Evolutionary conservation across 768 basidiomycete genomes (phyloP).

Genomic region (Termitomyces sp.): DNA sequence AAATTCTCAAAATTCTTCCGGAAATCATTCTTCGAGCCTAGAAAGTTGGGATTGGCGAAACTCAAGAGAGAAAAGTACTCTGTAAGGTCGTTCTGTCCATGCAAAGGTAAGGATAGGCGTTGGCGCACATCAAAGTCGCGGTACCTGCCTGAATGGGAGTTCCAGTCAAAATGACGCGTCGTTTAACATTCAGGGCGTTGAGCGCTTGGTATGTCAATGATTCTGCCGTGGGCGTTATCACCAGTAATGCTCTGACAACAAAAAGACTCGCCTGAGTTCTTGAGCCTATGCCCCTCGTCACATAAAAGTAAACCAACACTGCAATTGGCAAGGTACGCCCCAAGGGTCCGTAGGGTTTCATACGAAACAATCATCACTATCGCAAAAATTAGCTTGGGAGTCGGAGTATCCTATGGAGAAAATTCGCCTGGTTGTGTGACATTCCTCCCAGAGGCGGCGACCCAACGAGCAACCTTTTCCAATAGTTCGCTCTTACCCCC

Average conservation of each 20-base stretch:
- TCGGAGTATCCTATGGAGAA: background rate
- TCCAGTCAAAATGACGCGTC: constrained; percentile 90
- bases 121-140: constrained; percentile 1
- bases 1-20: constrained; percentile 92
- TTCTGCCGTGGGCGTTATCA: constrained; percentile 38
- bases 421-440: constrained; percentile 82
- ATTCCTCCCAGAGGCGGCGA: constrained; percentile 80
- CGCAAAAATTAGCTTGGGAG: background rate
- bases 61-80: constrained; percentile 93
- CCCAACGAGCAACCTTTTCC: constrained; percentile 82
- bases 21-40: constrained; percentile 86
- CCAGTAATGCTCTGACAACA: background rate
- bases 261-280: constrained; percentile 74
- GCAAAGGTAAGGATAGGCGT: background rate
- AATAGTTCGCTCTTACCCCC: constrained; percentile 79
- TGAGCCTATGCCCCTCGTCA: constrained; percentile 95
- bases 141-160: constrained; percentile 78
- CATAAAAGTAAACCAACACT: constrained; percentile 90
- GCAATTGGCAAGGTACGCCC: constrained; percentile 69
- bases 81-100: constrained; percentile 75
- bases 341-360: constrained; percentile 83
- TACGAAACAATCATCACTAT: constrained; percentile 98
- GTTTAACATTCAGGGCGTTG: constrained; percentile 75
- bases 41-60: constrained; percentile 88
- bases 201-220: constrained; percentile 85